Percentiles rank a stretch among this genome's conserved stretches.
Conservation (phyloP, 2,329 filamentous ascomycete genomes). For the Beauveria rudraprayagi region DNA sequence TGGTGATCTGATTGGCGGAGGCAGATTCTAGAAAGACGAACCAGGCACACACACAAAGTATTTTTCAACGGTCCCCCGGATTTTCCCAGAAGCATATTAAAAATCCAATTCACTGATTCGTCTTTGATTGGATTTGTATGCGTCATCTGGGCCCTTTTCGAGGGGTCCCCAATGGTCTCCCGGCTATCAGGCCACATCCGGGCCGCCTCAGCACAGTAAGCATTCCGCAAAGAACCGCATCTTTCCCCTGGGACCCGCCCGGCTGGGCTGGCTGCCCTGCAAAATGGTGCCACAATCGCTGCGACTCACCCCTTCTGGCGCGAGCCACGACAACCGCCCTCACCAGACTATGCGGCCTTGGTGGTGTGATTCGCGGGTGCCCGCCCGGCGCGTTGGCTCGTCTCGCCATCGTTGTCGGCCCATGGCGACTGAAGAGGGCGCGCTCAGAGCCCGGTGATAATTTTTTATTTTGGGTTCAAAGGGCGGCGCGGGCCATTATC, state of each 20-base stretch:
- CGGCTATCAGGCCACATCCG: conserved; percentile 2
- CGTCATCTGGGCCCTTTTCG: background rate
- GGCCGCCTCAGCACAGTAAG: background rate
- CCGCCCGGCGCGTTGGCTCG: background rate
- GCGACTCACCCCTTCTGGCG: background rate
- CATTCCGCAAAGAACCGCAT: conserved; percentile 2
- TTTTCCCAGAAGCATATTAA: background rate
- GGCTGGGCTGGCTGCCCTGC: background rate
- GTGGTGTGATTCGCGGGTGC: conserved; percentile 8
- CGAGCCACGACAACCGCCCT: background rate
- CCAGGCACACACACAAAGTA: too few species aligned
- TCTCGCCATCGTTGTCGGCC: background rate
- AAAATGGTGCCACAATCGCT: conserved; percentile 8
- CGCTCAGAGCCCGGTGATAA: background rate
- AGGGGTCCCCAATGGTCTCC: background rate
- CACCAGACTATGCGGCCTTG: background rate
- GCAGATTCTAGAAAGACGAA: background rate
- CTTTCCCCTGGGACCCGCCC: background rate
- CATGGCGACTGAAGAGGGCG: background rate
- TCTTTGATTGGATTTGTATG: background rate
- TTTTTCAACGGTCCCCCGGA: background rate
- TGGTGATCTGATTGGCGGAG: too few species aligned
- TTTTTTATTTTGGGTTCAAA: too few species aligned
- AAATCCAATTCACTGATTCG: background rate
- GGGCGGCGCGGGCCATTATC: too few species aligned